These are phyloP conservation scores for Linum lewisii DNA, from an alignment of 345 rosid species.

Conservation along the genomic window DNA sequence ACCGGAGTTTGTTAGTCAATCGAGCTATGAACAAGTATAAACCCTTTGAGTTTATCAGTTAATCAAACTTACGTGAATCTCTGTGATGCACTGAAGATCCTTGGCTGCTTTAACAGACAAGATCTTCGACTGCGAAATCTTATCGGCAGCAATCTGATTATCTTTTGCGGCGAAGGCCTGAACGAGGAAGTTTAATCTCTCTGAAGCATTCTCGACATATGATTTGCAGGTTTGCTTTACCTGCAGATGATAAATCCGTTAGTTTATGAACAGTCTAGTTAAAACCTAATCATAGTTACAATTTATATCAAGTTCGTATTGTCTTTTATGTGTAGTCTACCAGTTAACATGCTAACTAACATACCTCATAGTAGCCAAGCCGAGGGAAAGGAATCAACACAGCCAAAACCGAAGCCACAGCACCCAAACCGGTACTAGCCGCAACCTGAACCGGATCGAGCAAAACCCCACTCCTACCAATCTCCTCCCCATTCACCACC, in stretches of 20 bases:
- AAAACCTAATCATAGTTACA: too few species aligned
- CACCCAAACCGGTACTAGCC: conserved; percentile 60
- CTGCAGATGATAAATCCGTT: conserved; percentile 34
- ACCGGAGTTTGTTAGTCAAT: not conserved
- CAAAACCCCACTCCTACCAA: conserved; percentile 24
- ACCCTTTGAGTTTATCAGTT: not conserved
- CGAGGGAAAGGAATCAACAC: conserved; percentile 62
- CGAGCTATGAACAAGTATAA: not conserved
- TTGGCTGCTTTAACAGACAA: conserved; percentile 32
- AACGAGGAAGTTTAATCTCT: conserved; percentile 43
- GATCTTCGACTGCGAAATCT: conserved; percentile 28
- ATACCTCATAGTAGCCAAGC: conserved; percentile 56
- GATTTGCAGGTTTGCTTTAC: conserved; percentile 25
- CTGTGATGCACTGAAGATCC: conserved; percentile 32
- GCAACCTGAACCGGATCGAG: conserved; percentile 57
- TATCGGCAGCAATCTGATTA: conserved; percentile 31
- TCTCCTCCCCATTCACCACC: conserved; percentile 33
- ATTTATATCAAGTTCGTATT: not conserved
- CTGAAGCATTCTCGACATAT: conserved; percentile 52
- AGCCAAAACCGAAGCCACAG: conserved; percentile 58
- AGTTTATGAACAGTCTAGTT: not conserved
- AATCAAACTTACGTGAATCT: conserved; percentile 30
- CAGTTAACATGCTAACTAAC: not conserved
- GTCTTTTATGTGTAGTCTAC: not conserved
- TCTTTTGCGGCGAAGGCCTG: conserved; percentile 44